Evolutionary conservation across 345 rosid genomes (phyloP).

Genomic region (Salix dunnii): DNA sequence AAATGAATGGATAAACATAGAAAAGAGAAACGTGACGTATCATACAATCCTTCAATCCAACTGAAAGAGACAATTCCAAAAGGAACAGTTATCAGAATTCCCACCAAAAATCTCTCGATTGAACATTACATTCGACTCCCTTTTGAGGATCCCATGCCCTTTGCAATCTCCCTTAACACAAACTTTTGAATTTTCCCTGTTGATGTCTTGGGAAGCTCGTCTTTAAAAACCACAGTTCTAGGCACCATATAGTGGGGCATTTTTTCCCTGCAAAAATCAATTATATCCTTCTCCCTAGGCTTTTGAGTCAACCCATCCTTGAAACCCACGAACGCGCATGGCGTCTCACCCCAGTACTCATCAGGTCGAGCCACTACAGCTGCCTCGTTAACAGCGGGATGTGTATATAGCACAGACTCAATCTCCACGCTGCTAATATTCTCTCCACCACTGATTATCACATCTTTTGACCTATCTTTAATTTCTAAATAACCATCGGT

Average conservation of each 20-base stretch:
- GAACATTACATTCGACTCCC: constrained; percentile 11
- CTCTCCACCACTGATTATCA: constrained; percentile 31
- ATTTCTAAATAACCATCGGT: constrained; percentile 26
- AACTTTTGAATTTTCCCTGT: constrained; percentile 27
- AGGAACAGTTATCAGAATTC: too few species aligned
- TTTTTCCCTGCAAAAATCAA: constrained; percentile 17
- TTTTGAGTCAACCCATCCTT: not conserved
- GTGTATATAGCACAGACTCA: constrained; percentile 17
- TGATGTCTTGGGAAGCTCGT: constrained; percentile 25
- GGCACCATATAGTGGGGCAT: constrained; percentile 33
- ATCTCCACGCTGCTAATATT: constrained; percentile 31
- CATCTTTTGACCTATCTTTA: constrained; percentile 27
- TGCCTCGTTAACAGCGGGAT: constrained; percentile 19
- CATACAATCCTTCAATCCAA: too few species aligned
- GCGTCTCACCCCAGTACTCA: constrained; percentile 28
- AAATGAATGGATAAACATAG: too few species aligned
- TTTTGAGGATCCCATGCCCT: constrained; percentile 12
- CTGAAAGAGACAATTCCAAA: too few species aligned
- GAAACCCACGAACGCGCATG: constrained; percentile 29
- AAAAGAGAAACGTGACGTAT: too few species aligned
- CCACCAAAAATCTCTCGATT: too few species aligned
- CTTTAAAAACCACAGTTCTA: constrained; percentile 23
- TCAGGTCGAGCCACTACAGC: constrained; percentile 29
- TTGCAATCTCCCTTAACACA: constrained; percentile 18
- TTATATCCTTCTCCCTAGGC: constrained; percentile 21